Evolutionary conservation across 352 stramenopile species (phyloP), one percentile per base, ranked within the genome.

Genomic region (Globisporangium cederbergense): DNA sequence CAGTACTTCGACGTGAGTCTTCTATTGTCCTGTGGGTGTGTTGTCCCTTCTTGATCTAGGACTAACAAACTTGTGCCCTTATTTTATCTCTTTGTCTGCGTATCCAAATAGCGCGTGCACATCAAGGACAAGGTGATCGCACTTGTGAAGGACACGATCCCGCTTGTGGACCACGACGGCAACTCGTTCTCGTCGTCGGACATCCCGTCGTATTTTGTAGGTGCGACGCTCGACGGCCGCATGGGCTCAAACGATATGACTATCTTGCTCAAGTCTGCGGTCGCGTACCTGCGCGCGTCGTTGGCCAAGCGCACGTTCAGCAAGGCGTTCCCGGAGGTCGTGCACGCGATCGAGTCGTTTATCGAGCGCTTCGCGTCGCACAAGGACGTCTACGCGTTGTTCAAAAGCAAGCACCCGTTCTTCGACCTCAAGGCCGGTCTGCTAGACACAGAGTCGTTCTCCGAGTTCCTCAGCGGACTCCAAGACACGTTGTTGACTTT

Each of bases 51-150:
- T n/a, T 32, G 10, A 49, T 22, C 16, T 22, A 49, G 18, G 18
- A 22, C 7, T 49, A 3, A 22, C 43, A 49, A 5, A 22, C 5
- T 10, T 49, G 43, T 46, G 13, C 6, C 13, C 14, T 18, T 46
- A 18, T 46, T 46, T 18, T 46, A 46, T 46, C 7, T 46, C 7
- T 49, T n/a, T 36, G 50, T 46, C 0, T 38, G 43, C 61, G 6
- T 60, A 8, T 61, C 20, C 16, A 46, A 11, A 20, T 50, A 85
- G 66, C 76, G 77, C 25, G 65, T 85, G 14, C 72, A 72, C 2
- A 79, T 92, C 62, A 91, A 90, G 58, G 81, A 94, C 64, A 94
- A 94, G 64, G 70, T 90, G 2, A 74, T 92, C 30, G 77, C 79
- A 4, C 81, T 79, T 32, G 68, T 92, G 16, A 79, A 79, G 13